Conservation (phyloP, 2,329 filamentous ascomycete species). For the Drechslerella stenobrocha region DNA sequence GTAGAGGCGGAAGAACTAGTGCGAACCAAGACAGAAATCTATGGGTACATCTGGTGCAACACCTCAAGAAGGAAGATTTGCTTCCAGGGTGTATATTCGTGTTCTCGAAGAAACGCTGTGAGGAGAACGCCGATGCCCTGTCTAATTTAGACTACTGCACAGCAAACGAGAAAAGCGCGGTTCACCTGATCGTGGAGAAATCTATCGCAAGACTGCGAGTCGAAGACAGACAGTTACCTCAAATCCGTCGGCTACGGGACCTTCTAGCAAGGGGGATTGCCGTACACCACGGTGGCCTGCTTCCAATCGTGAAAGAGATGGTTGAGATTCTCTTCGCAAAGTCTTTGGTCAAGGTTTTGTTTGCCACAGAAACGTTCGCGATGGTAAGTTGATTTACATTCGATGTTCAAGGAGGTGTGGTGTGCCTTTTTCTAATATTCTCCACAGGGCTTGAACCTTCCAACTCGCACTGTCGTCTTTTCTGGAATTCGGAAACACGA, state of each 20-base stretch:
- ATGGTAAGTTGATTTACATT: conserved; percentile 63
- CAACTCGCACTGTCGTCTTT: conserved; percentile 94
- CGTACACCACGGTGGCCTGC: conserved; percentile 89
- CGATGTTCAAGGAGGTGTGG: too few relatives aligned
- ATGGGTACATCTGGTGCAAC: conserved; percentile 94
- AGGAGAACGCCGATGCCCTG: conserved; percentile 93
- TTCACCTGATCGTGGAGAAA: conserved; percentile 96
- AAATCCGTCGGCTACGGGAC: conserved; percentile 85
- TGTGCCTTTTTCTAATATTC: background rate
- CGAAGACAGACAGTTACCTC: conserved; percentile 85
- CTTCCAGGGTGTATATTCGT: conserved; percentile 96
- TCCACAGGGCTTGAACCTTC: conserved; percentile 74
- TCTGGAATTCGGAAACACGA: conserved; percentile 97
- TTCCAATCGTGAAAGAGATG: conserved; percentile 96
- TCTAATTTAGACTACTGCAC: conserved; percentile 95
- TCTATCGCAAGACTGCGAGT: conserved; percentile 87
- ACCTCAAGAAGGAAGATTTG: conserved; percentile 80
- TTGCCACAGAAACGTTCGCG: conserved; percentile 96
- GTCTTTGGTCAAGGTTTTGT: conserved; percentile 92
- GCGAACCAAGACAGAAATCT: conserved; percentile 93
- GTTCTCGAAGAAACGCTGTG: conserved; percentile 96
- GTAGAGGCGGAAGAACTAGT: conserved; percentile 80
- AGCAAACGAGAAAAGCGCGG: conserved; percentile 89
- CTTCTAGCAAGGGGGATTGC: conserved; percentile 85
- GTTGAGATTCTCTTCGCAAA: conserved; percentile 96